Conservation (phyloP, 78 protist species). For the Bigelowiella natans region DNA sequence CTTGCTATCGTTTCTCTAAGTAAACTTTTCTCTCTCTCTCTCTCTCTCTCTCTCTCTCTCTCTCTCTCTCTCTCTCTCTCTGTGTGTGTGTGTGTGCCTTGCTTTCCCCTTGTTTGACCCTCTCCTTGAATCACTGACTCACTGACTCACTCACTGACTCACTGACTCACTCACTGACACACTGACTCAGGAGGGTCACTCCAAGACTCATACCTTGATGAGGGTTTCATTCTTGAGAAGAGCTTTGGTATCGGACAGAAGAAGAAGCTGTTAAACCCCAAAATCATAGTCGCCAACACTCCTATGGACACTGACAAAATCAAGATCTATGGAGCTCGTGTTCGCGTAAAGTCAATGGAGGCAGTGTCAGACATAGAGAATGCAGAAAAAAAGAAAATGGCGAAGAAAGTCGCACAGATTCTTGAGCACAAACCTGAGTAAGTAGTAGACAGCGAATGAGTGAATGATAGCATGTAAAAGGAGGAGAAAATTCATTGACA, state of each 20-base stretch:
- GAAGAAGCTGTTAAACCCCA: conserved; percentile 72
- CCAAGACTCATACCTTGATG: conserved; percentile 85
- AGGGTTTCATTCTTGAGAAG: conserved; percentile 86
- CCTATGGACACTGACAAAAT: conserved; percentile 99
- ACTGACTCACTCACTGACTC: no score
- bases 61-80: no score
- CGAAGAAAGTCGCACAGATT: conserved; percentile 23
- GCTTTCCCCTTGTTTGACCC: no score
- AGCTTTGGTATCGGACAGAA: conserved; percentile 94
- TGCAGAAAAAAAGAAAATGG: conserved; percentile 77
- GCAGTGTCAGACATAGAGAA: conserved; percentile 80
- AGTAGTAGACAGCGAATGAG: no score
- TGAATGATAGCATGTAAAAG: no score
- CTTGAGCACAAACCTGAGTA: neutral
- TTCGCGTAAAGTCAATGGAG: conserved; percentile 43
- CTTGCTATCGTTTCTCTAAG: neutral
- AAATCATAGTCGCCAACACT: conserved; percentile 93
- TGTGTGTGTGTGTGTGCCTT: no score
- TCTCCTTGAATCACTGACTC: no score
- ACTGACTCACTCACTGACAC: no score
- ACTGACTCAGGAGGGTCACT: neutral
- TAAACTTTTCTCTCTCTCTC: neutral
- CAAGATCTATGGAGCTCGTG: conserved; percentile 88
- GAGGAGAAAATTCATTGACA: no score
- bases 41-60: conserved; percentile 1